Base-by-base conservation (phyloP, 192 early-diverging fungal genomes). In the Linnemannia zychae region DNA sequence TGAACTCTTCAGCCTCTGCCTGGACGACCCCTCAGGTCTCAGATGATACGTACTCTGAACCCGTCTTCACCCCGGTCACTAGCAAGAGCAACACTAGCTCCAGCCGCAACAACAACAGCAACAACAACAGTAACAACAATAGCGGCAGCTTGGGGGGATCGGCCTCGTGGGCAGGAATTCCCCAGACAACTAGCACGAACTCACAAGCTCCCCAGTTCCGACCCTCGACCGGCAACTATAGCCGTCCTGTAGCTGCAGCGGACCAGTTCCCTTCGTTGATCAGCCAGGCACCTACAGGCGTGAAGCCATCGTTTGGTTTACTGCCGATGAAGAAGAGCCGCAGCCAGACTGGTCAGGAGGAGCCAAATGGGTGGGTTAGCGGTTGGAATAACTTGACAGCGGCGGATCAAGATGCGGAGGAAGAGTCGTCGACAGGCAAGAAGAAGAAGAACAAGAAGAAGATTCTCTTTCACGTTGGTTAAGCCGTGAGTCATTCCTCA, bases 391-490 rank as follows among this genome's bases (percentile, higher is more conserved):
- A 36, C 40, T 40, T 81, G 9, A 15, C 65, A 15, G 77, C 77
- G 9, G 63, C 87, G 47, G 88, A 80, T 28, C 57, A 63, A 63
- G 74, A 84, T 20, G 36, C 20, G 12, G 82, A 84, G 69, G 77
- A 78, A 7, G 78, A 74, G 24, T 50, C 71, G 11, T 78, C 87
- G 47, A 80, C 86, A 22, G 94, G 95, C 53, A 94, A 93, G 84
- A 89, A 91, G 57, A 91, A 90, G 77, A 92, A 90, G 86, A 88
- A 92, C 73, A 87, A 87, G 74, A 94, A 94, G 79, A 90, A 91
- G 72, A 90, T 95, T 38, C 86, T 95, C 38, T 93, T 95, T 80
- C 88, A 91, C 71, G 89, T 94, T 65, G 94, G 94, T 65, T 84
- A 89, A 74, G 76, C 31, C 57, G 85, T 82, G 74, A 63, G 47